These are phyloP conservation scores for Fusarium annulatum DNA, from an alignment of 2,329 filamentous ascomycete species.

Conservation along the genomic window DNA sequence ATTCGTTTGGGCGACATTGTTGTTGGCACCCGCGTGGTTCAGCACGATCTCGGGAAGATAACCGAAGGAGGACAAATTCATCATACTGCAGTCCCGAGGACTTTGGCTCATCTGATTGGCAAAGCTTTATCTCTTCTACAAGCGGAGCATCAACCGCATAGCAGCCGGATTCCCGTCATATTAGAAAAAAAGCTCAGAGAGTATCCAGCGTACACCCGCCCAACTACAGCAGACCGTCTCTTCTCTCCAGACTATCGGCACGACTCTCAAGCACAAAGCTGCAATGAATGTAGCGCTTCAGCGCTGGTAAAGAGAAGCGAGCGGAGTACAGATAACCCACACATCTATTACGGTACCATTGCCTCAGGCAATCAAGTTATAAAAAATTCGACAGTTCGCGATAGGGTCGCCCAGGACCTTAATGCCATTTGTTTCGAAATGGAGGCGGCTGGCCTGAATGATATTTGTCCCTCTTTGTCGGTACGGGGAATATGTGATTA, in stretches of 20 bases:
- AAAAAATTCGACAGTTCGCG: rapidly evolving
- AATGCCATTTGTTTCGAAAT: not conserved
- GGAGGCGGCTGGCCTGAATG: not conserved
- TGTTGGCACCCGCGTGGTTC: not conserved
- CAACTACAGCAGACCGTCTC: not conserved
- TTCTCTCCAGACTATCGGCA: rapidly evolving
- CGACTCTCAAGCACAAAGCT: rapidly evolving
- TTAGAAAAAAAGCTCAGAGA: rapidly evolving
- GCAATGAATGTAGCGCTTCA: not conserved
- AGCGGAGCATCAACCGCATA: rapidly evolving
- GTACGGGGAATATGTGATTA: not conserved
- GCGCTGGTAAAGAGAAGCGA: rapidly evolving
- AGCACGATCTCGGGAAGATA: not conserved
- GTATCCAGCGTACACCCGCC: rapidly evolving
- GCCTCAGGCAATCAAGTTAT: not conserved
- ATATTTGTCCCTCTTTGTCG: not conserved
- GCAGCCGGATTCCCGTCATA: rapidly evolving
- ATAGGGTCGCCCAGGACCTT: rapidly evolving
- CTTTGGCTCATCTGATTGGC: rapidly evolving
- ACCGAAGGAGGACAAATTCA: not conserved
- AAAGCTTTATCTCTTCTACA: not conserved
- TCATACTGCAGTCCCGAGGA: not conserved
- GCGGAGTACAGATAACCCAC: not conserved
- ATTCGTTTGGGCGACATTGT: not conserved
- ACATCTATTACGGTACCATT: not conserved